Evolutionary conservation across 805 yeast genomes (phyloP).

Genomic region (Candida verbasci): DNA sequence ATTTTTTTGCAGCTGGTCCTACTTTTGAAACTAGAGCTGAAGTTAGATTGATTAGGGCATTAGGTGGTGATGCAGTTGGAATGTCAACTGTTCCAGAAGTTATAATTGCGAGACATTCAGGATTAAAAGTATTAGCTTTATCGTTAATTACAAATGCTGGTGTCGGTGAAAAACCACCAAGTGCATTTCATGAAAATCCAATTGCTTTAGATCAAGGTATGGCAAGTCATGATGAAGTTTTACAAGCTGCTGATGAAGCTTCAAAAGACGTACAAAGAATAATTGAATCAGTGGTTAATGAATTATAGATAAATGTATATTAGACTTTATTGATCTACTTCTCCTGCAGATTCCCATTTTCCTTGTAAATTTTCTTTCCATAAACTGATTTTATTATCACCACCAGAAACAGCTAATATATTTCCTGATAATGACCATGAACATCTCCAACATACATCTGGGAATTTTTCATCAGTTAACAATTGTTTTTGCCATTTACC

Average conservation of each 20-base stretch:
- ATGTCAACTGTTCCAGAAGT: slow-evolving; percentile 99
- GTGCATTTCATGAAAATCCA: slow-evolving; percentile 55
- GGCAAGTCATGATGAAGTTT: slow-evolving; percentile 90
- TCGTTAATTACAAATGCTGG: slow-evolving; percentile 84
- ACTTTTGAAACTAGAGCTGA: slow-evolving; percentile 93
- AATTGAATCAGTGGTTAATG: slow-evolving; percentile 57
- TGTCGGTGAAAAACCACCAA: slow-evolving; percentile 63
- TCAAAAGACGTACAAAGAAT: slow-evolving; percentile 74
- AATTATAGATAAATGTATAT: slow-evolving; percentile 21
- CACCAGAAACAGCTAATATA: slow-evolving; percentile 91
- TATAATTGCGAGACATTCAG: slow-evolving; percentile 85
- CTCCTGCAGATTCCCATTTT: slow-evolving; percentile 97
- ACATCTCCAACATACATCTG: slow-evolving; percentile 98
- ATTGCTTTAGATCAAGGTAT: slow-evolving; percentile 60
- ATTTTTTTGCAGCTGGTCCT: slow-evolving; percentile 86
- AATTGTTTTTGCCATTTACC: slow-evolving; percentile 78
- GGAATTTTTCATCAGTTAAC: slow-evolving; percentile 76
- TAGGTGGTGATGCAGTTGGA: slow-evolving; percentile 94
- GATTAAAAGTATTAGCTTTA: slow-evolving; percentile 75
- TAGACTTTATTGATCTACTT: slow-evolving; percentile 65
- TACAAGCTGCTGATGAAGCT: slow-evolving; percentile 76
- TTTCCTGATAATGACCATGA: slow-evolving; percentile 97
- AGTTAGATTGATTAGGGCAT: slow-evolving; percentile 59
- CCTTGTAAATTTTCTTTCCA: slow-evolving; percentile 96
- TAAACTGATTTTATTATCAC: slow-evolving; percentile 90